phyloP scores from a whole-genome alignment of 108 stramenopile genomes.

The Ochromonas danica region DNA sequence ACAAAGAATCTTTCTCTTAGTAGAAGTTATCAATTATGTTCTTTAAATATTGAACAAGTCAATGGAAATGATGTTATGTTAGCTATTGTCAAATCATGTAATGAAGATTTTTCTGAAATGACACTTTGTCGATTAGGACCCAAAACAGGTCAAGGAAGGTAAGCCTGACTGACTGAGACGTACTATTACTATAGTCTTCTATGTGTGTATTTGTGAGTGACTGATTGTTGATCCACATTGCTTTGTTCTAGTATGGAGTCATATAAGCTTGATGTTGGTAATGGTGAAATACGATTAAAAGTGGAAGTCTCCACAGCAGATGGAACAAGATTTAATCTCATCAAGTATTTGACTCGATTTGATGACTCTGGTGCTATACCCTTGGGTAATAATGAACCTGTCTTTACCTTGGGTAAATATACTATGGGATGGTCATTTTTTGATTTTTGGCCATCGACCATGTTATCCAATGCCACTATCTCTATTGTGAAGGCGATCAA shows the following conservation, averaged over 20 bases:
- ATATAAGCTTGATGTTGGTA: not conserved
- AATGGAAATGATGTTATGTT: constrained; percentile 1
- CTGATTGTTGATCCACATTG: not conserved
- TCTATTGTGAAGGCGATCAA: not conserved
- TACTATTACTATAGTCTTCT: not conserved
- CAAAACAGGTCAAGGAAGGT: constrained; percentile 4
- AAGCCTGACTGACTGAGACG: not conserved
- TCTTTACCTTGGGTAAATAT: not conserved
- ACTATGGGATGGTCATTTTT: not conserved
- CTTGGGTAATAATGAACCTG: not conserved
- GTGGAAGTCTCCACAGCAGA: not conserved
- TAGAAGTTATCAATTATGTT: not conserved
- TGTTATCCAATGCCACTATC: not conserved
- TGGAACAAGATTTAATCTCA: not conserved
- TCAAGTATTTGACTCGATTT: not conserved
- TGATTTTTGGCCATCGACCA: constrained; percentile 24
- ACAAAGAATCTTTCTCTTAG: not conserved
- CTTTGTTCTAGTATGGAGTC: not conserved
- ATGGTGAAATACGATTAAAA: not conserved
- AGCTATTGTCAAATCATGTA: not conserved
- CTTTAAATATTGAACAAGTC: not conserved
- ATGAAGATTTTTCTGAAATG: not conserved
- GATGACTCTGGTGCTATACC: not conserved
- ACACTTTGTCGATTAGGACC: not conserved
- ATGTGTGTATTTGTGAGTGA: not conserved